These are phyloP conservation scores for Jamesozyma piceae DNA, from an alignment of 805 yeast species.

Conservation along the genomic window DNA sequence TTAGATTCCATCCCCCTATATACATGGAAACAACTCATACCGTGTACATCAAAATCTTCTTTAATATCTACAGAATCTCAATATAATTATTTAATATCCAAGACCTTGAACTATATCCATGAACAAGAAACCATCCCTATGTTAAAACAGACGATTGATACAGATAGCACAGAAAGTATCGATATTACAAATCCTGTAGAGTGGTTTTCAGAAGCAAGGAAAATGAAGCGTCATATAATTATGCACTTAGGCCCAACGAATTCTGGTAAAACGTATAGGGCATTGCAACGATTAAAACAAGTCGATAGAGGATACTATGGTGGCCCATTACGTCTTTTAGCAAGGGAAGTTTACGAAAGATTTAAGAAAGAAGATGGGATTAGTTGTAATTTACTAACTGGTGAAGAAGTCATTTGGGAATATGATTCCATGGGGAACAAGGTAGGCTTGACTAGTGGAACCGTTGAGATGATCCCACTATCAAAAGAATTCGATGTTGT, in stretches of 20 bases:
- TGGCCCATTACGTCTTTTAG: conserved; percentile 84
- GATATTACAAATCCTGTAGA: conserved; percentile 54
- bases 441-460: conserved; percentile 77
- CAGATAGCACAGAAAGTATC: conserved; percentile 15
- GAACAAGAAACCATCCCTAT: conserved; percentile 20
- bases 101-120: conserved; percentile 14
- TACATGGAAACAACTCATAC: neutral
- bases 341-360: conserved; percentile 82
- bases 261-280: conserved; percentile 86
- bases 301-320: conserved; percentile 81
- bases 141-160: neutral
- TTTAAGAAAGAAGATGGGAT: conserved; percentile 51
- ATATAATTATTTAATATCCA: conserved; percentile 11
- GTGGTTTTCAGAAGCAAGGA: conserved; percentile 82
- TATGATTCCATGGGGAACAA: conserved; percentile 58
- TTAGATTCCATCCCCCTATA: neutral
- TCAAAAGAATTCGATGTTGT: conserved; percentile 68
- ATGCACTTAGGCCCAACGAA: conserved; percentile 98
- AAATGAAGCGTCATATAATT: conserved; percentile 65
- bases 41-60: neutral
- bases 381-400: conserved; percentile 79
- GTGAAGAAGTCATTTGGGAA: conserved; percentile 82
- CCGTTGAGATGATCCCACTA: conserved; percentile 86
- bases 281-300: conserved; percentile 55
- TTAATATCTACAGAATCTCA: conserved; percentile 5